Evolutionary conservation across 352 stramenopile species (phyloP), one percentile per base, ranked within the genome.

Genomic region (Pythium chondricola): DNA sequence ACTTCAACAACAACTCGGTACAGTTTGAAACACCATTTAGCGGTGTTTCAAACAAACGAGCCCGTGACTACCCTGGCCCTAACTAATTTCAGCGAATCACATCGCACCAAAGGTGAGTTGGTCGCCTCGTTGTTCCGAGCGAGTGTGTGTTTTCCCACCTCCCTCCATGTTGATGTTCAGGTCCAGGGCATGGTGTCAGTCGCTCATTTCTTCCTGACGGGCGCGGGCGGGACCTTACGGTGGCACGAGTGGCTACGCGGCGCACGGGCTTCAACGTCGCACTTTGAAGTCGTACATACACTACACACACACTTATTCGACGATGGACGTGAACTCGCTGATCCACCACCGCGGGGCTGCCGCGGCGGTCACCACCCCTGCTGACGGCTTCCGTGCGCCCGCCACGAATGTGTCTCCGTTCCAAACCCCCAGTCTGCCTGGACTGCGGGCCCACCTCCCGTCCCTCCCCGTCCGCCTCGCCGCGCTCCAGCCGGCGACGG

Each of bases 301-400:
- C 8, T 22, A 7, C 29, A 52, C 40, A 45, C 27, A 52, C 20
- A 58, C 8, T 13, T 33, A 13, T 33, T 33, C 29, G 10, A 54
- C 39, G 11, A 89, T 89, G 77, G 74, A 89, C 56, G 83, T 89
- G 74, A 74, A 77, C 37, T 81, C 74, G 45, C 74, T 89, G 29
- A 82, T 89, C 48, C 72, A 85, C 56, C 62, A 54, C 31, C 47
- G 37, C 20, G 32, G 46, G 22, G 51, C 33, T 16, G 37, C 43
- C 16, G 31, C 43, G 9, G 8, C 43, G n/a, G 25, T 26, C 6
- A 32, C 45, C 11, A 18, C 44, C 43, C 25, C 44, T 17, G 45
- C 55, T 27, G 57, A 65, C 32, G 32, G 46, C 50, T 60, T 65
- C 49, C 56, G 56, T 47, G 43, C 56, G 35, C 31, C 39, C 9